Evolutionary conservation across 2,329 filamentous ascomycete genomes (phyloP).

Genomic region (Cordyceps cateniannulata): DNA sequence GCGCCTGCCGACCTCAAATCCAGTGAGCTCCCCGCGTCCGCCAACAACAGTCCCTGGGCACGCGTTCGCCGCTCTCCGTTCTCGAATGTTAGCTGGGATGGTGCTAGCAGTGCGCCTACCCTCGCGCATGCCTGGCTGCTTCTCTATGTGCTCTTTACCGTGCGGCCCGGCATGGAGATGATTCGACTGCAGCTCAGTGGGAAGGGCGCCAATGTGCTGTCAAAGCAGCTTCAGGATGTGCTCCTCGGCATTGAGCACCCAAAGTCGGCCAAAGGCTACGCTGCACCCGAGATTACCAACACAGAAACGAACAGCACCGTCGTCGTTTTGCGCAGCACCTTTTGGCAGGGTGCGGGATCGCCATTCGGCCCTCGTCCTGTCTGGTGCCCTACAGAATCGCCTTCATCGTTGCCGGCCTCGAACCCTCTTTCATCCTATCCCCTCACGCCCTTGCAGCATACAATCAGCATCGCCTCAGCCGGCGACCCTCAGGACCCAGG

Average conservation of each 20-base stretch:
- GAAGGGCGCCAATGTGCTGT: constrained; percentile 26
- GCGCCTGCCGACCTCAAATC: constrained; percentile 42
- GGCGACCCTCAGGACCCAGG: constrained; percentile 35
- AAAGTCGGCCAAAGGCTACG: constrained; percentile 22
- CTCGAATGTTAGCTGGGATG: constrained; percentile 39
- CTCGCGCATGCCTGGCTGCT: constrained; percentile 48
- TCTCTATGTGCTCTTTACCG: constrained; percentile 45
- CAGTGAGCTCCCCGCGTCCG: constrained; percentile 40
- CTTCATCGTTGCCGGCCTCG: constrained; percentile 27
- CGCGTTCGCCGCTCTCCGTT: constrained; percentile 47
- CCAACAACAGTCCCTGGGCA: constrained; percentile 51
- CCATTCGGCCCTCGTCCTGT: constrained; percentile 58
- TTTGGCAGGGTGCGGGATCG: constrained; percentile 66
- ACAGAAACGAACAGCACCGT: constrained; percentile 27
- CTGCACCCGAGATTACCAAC: constrained; percentile 17
- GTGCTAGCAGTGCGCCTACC: constrained; percentile 29
- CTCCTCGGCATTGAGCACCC: constrained; percentile 45
- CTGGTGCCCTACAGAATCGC: constrained; percentile 48
- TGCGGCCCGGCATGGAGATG: constrained; percentile 41
- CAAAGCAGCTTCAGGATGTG: constrained; percentile 38
- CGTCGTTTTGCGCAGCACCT: constrained; percentile 46
- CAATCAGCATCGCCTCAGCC: constrained; percentile 31
- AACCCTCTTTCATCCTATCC: constrained; percentile 39
- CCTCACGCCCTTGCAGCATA: constrained; percentile 42
- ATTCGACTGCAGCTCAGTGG: constrained; percentile 42